These are phyloP conservation scores for Sarocladium kiliense DNA, from an alignment of 2,329 filamentous ascomycete species.

Conservation along the genomic window DNA sequence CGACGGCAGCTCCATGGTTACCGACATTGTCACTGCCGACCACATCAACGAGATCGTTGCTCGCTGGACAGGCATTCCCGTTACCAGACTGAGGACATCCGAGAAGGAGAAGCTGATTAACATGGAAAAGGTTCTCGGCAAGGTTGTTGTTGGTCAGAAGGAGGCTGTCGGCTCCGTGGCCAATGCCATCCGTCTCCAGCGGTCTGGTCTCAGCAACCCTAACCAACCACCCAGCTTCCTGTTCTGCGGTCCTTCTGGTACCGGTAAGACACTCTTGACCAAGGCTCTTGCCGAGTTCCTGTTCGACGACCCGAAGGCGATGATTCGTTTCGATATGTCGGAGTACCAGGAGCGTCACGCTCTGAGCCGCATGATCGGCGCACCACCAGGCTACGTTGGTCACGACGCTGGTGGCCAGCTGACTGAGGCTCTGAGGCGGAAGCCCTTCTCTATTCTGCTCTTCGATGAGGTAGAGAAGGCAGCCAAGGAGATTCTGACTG, in stretches of 20 bases:
- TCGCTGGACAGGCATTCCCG: conserved; percentile 96
- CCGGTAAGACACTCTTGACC: conserved; percentile 93
- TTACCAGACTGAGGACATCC: conserved; percentile 86
- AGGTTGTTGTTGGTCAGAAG: conserved; percentile 86
- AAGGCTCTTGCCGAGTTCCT: conserved; percentile 97
- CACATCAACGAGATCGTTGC: conserved; percentile 99
- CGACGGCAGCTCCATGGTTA: conserved; percentile 68
- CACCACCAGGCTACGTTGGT: conserved; percentile 93
- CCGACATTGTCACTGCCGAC: conserved; percentile 90
- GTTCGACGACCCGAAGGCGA: conserved; percentile 93
- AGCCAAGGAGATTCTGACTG: conserved; percentile 93
- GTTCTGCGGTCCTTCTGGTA: conserved; percentile 97
- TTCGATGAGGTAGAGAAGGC: conserved; percentile 99
- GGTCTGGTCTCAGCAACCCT: conserved; percentile 89
- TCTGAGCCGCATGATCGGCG: conserved; percentile 94
- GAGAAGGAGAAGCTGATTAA: conserved; percentile 98
- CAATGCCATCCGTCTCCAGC: conserved; percentile 91
- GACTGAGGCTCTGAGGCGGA: conserved; percentile 87
- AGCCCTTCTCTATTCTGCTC: conserved; percentile 94
- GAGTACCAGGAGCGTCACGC: conserved; percentile 98
- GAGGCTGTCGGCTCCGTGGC: conserved; percentile 91
- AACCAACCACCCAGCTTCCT: conserved; percentile 97
- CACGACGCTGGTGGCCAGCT: conserved; percentile 95
- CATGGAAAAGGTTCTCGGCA: conserved; percentile 84
- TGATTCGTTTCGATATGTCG: conserved; percentile 99